Evolutionary conservation across 1,284 basidiomycete species (phyloP).

Genomic region (Spongiforma sp.): DNA sequence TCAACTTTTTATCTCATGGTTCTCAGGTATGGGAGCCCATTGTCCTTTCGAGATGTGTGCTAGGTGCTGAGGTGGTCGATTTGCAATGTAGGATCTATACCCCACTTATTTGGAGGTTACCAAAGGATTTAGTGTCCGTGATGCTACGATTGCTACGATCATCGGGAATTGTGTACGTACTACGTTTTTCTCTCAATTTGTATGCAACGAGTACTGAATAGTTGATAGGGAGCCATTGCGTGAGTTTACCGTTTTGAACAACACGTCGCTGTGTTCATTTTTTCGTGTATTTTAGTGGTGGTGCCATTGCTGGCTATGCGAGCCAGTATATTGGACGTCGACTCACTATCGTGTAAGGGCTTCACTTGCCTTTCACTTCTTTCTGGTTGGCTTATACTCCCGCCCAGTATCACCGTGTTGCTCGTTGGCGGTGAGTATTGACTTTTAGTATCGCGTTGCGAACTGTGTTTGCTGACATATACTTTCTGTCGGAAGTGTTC

Average conservation of each 20-base stretch:
- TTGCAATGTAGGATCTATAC: slow-evolving; percentile 61
- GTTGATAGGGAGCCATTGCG: slow-evolving; percentile 74
- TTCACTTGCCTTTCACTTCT: not conserved
- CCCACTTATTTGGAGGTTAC: slow-evolving; percentile 77
- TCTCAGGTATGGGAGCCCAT: slow-evolving; percentile 56
- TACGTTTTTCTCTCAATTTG: slow-evolving; percentile 4
- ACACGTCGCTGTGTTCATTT: not conserved
- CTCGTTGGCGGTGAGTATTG: slow-evolving; percentile 47
- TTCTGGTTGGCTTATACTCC: not conserved
- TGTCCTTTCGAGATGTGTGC: not conserved
- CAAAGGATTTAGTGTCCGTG: slow-evolving; percentile 61
- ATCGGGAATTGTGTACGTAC: slow-evolving; percentile 81
- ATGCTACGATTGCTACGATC: slow-evolving; percentile 87
- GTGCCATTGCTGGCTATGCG: slow-evolving; percentile 75
- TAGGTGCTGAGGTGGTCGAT: not conserved
- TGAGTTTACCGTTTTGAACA: slow-evolving; percentile 25
- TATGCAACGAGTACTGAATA: slow-evolving; percentile 11
- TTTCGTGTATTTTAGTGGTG: slow-evolving; percentile 56
- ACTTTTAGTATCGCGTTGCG: not conserved
- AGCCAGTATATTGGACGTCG: slow-evolving; percentile 91
- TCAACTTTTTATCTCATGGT: slow-evolving; percentile 94
- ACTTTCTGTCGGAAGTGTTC: slow-evolving; percentile 48
- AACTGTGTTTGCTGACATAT: not conserved
- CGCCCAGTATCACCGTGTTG: slow-evolving; percentile 55
- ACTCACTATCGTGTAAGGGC: slow-evolving; percentile 76